These are phyloP conservation scores for Neurospora sp. DNA, from an alignment of 2,329 filamentous ascomycete species.

Conservation along the genomic window DNA sequence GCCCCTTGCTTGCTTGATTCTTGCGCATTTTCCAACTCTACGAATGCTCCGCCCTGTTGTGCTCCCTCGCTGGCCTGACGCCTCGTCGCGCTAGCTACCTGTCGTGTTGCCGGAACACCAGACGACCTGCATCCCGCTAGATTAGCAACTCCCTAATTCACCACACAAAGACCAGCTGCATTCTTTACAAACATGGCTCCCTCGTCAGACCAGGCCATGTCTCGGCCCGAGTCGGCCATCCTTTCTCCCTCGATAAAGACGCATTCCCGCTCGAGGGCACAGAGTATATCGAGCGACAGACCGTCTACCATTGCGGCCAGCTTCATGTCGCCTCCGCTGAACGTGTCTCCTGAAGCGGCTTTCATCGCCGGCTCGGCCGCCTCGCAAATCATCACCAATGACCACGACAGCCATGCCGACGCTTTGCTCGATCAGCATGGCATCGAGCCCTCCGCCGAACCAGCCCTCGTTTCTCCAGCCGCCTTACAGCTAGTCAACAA, in stretches of 20 bases:
- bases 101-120: not conserved
- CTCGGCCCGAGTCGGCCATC: conserved; percentile 19
- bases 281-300: conserved; percentile 63
- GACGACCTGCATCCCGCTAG: not conserved
- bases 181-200: conserved; percentile 10
- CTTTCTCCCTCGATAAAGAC: conserved; percentile 19
- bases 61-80: not conserved
- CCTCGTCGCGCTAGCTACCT: not conserved
- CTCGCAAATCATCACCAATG: conserved; percentile 82
- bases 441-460: conserved; percentile 54
- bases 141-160: not conserved
- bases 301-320: conserved; percentile 51
- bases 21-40: not conserved
- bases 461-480: conserved; percentile 60
- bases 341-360: conserved; percentile 65
- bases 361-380: conserved; percentile 86
- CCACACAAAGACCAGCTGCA: not conserved
- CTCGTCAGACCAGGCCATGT: conserved; percentile 17
- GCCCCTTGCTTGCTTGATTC: not conserved
- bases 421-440: conserved; percentile 61
- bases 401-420: conserved; percentile 67
- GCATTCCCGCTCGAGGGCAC: conserved; percentile 36
- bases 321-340: conserved; percentile 56
- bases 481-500: conserved; percentile 76
- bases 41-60: not conserved